A percentile compares a stretch with the other conserved stretches of the same genome.
phyloP scores from a whole-genome alignment of 306 rosid genomes.

The Mimosa pudica region DNA sequence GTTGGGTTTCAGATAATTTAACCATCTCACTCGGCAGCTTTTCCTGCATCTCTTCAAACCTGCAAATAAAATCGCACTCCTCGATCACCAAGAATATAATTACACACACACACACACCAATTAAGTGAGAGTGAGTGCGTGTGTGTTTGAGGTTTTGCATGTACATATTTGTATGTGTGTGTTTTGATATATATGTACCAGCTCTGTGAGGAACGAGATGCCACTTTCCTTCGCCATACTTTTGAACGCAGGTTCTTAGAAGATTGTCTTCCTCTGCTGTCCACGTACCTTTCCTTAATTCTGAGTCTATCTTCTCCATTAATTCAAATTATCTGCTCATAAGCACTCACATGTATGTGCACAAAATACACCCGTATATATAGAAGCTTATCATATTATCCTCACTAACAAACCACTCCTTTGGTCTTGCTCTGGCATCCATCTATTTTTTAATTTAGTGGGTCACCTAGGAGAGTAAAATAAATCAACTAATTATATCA shows the following conservation, averaged over 20 bases:
- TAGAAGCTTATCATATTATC: too few relatives aligned
- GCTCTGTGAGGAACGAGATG: slow-evolving; percentile 14
- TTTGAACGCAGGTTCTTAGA: not conserved
- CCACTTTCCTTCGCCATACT: slow-evolving; percentile 31
- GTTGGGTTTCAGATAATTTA: slow-evolving; percentile 42
- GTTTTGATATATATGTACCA: not conserved
- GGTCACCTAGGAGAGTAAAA: too few relatives aligned
- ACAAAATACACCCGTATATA: too few relatives aligned
- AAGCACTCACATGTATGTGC: too few relatives aligned
- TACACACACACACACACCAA: too few relatives aligned
- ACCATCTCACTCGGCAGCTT: slow-evolving; percentile 46
- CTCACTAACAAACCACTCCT: too few relatives aligned
- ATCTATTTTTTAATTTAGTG: too few relatives aligned
- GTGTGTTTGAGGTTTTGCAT: not conserved
- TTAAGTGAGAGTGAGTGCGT: not conserved
- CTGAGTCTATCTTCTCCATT: not conserved
- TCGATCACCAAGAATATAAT: too few relatives aligned
- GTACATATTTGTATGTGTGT: not conserved
- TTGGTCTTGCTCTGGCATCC: too few relatives aligned
- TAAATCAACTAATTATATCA: too few relatives aligned
- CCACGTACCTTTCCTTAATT: slow-evolving; percentile 27
- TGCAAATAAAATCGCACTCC: not conserved
- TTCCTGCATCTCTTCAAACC: slow-evolving; percentile 38
- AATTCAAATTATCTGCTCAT: not conserved
- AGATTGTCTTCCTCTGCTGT: slow-evolving; percentile 20